Conservation (phyloP, 139 green algal species). For the Nannochloris sp. region DNA sequence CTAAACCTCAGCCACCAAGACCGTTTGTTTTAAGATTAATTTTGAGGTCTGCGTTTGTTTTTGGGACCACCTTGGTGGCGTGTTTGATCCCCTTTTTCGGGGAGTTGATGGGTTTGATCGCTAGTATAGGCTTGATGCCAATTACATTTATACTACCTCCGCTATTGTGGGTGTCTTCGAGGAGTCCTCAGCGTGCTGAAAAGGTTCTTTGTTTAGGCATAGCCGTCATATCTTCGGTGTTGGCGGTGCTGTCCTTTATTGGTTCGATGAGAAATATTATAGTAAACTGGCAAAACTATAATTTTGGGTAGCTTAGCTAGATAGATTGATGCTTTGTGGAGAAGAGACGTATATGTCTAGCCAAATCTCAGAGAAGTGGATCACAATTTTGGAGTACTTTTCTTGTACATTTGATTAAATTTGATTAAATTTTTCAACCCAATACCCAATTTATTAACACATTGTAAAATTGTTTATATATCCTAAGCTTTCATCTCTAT, state of each 20-base stretch:
- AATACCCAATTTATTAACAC: too few relatives aligned
- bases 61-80: conserved; percentile 29
- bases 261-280: conserved; percentile 31
- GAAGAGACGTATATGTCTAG: too few relatives aligned
- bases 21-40: conserved; percentile 24
- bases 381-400: too few relatives aligned
- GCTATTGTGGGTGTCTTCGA: conserved; percentile 28
- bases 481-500: too few relatives aligned
- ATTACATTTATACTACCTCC: conserved; percentile 42
- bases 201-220: conserved; percentile 21
- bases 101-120: conserved; percentile 35
- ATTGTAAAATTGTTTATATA: too few relatives aligned
- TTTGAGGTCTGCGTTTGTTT: conserved; percentile 36
- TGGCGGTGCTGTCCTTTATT: conserved; percentile 25
- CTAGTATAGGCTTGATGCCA: conserved; percentile 21
- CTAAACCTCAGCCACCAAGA: conserved; percentile 6
- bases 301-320: too few relatives aligned
- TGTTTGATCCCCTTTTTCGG: conserved; percentile 54
- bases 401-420: too few relatives aligned
- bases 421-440: too few relatives aligned
- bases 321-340: too few relatives aligned
- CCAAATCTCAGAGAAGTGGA: too few relatives aligned
- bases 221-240: conserved; percentile 6
- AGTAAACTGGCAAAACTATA: conserved; percentile 24
- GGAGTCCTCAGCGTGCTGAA: conserved; percentile 7